Percentiles rank a stretch among this genome's conserved stretches.
Evolutionary conservation across 495 filamentous ascomycete genomes (phyloP).

Genomic region (Penicillium robsamsonii): DNA sequence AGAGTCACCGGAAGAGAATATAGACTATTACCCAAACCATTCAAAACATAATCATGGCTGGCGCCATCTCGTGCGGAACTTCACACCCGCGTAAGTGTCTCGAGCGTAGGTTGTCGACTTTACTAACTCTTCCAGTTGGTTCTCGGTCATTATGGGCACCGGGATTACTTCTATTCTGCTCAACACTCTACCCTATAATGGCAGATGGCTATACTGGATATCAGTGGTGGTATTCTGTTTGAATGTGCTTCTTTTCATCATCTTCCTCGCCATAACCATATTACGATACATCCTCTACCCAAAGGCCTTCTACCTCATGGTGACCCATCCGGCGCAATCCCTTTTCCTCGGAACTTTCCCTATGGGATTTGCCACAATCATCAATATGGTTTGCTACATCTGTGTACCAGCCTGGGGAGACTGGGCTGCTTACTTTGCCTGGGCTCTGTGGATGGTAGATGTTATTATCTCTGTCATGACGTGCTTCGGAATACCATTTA

Average conservation of each 20-base stretch:
- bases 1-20: not conserved
- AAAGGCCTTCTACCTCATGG: conserved; percentile 39
- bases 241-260: conserved; percentile 46
- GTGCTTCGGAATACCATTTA: conserved; percentile 10
- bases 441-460: conserved; percentile 54
- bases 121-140: conserved; percentile 19
- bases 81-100: not conserved
- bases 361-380: conserved; percentile 57
- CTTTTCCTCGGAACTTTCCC: conserved; percentile 56
- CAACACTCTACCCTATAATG: conserved; percentile 50
- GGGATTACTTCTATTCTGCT: conserved; percentile 58
- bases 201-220: conserved; percentile 43
- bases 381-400: conserved; percentile 51
- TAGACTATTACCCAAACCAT: not conserved
- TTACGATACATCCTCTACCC: conserved; percentile 54
- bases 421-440: conserved; percentile 30
- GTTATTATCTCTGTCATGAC: conserved; percentile 42
- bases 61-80: not conserved
- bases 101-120: not conserved
- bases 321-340: conserved; percentile 54
- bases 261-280: conserved; percentile 34
- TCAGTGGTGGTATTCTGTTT: conserved; percentile 49
- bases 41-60: not conserved
- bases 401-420: conserved; percentile 47
- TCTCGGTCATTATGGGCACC: conserved; percentile 56